Percentiles rank a stretch among this genome's conserved stretches.
These are phyloP conservation scores for Pugionium cornutum DNA, from an alignment of 345 rosid genomes.

Conservation along the genomic window DNA sequence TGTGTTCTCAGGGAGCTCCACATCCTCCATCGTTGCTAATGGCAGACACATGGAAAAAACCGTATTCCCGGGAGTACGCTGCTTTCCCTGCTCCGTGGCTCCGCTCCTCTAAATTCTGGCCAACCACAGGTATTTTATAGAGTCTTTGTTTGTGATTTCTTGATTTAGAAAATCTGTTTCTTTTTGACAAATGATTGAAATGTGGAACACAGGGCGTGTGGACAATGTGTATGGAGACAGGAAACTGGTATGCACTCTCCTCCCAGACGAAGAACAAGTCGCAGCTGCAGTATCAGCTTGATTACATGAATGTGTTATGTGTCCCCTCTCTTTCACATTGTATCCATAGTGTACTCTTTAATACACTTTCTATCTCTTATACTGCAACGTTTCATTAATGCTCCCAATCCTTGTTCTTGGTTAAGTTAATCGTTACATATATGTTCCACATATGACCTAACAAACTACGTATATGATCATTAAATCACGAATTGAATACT, in stretches of 20 bases:
- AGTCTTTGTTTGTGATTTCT: background rate
- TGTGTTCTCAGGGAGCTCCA: constrained; percentile 78
- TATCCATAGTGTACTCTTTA: constrained; percentile 28
- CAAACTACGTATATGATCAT: no score
- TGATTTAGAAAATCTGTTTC: constrained; percentile 19
- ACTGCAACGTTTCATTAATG: constrained; percentile 10
- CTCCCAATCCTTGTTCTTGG: background rate
- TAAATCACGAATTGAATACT: background rate
- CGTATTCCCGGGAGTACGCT: constrained; percentile 90
- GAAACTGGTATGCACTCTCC: constrained; percentile 91
- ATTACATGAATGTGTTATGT: constrained; percentile 22
- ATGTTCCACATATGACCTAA: background rate
- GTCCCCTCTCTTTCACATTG: constrained; percentile 27
- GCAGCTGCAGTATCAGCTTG: constrained; percentile 70
- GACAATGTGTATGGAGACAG: constrained; percentile 98
- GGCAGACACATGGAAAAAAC: constrained; percentile 94
- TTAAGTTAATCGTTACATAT: constrained; percentile 3
- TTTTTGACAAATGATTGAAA: constrained; percentile 23
- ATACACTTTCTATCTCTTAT: constrained; percentile 23
- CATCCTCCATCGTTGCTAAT: constrained; percentile 98
- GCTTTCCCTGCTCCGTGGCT: constrained; percentile 99
- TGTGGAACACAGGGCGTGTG: constrained; percentile 68
- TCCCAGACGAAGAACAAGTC: constrained; percentile 75
- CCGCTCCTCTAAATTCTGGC: constrained; percentile 90
- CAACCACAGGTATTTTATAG: constrained; percentile 59